A percentile compares a stretch with the other conserved stretches of the same genome.
Evolutionary conservation across 108 stramenopile genomes (phyloP).

Genomic region (Chaetoceros muelleri): DNA sequence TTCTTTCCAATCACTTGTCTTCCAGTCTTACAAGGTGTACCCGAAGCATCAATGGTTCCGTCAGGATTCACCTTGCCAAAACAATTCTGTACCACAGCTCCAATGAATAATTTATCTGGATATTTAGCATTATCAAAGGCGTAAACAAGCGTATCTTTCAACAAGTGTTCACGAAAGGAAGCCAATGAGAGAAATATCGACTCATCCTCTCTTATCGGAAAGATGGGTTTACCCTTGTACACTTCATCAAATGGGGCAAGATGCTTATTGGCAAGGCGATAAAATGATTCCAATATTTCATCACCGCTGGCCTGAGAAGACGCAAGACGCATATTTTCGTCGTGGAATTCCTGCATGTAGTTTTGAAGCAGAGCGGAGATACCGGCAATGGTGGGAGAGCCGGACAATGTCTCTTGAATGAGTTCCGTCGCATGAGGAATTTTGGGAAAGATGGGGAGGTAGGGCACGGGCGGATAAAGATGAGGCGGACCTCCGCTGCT

Average conservation of each 20-base stretch:
- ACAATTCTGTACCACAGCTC: slow-evolving; percentile 91
- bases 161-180: slow-evolving; percentile 82
- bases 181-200: slow-evolving; percentile 80
- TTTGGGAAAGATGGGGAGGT: slow-evolving; percentile 17
- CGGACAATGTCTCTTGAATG: slow-evolving; percentile 24
- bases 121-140: slow-evolving; percentile 64
- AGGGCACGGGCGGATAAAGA: slow-evolving; percentile 14
- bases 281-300: slow-evolving; percentile 30
- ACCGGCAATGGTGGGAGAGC: slow-evolving; percentile 45
- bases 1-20: slow-evolving; percentile 57
- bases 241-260: slow-evolving; percentile 36
- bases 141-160: slow-evolving; percentile 62
- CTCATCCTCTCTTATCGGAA: slow-evolving; percentile 59
- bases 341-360: slow-evolving; percentile 28
- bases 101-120: slow-evolving; percentile 79
- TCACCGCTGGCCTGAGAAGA: slow-evolving; percentile 15
- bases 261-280: slow-evolving; percentile 26
- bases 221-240: slow-evolving; percentile 39
- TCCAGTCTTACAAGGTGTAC: slow-evolving; percentile 48
- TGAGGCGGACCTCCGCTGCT: slow-evolving; percentile 5
- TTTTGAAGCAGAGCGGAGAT: slow-evolving; percentile 35
- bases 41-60: slow-evolving; percentile 8
- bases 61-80: slow-evolving; percentile 32
- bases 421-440: slow-evolving; percentile 20
- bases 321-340: slow-evolving; percentile 15